Evolutionary conservation across 164 flowering plant genomes (phyloP).

Genomic region (Stephania yunnanensis): DNA sequence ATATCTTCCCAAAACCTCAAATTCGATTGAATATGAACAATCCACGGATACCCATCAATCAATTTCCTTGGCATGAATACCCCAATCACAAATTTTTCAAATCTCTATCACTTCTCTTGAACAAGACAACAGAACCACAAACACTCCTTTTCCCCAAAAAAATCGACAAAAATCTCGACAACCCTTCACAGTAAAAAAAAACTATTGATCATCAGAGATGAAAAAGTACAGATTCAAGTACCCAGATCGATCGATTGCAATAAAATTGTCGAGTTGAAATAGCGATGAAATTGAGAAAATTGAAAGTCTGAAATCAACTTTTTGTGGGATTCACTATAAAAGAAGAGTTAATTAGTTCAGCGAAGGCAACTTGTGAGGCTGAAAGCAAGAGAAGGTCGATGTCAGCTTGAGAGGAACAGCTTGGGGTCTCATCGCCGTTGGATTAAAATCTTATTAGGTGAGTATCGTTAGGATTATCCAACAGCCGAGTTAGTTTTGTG

Average conservation of each 20-base stretch:
- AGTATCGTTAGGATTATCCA: background rate
- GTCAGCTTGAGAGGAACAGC: background rate
- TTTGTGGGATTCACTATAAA: background rate
- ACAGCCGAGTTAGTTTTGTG: background rate
- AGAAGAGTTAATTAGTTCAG: background rate
- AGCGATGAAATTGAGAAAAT: background rate
- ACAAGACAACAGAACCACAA: background rate
- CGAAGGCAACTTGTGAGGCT: background rate
- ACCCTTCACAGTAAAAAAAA: background rate
- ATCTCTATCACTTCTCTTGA: background rate
- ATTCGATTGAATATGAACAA: slow-evolving; percentile 1
- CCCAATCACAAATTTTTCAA: background rate
- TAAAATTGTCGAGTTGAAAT: background rate
- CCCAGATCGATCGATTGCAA: background rate
- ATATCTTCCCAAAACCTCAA: slow-evolving; percentile 16
- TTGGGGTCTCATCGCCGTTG: background rate
- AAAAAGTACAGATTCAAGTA: background rate
- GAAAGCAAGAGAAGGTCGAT: background rate
- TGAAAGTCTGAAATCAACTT: background rate
- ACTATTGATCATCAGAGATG: background rate
- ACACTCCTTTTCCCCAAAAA: background rate
- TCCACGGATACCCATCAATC: slow-evolving; percentile 14
- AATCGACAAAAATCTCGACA: background rate
- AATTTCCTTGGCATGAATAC: background rate
- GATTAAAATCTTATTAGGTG: background rate